Base-by-base conservation (phyloP, 108 stramenopile genomes). In the Cyclotella cryptica region DNA sequence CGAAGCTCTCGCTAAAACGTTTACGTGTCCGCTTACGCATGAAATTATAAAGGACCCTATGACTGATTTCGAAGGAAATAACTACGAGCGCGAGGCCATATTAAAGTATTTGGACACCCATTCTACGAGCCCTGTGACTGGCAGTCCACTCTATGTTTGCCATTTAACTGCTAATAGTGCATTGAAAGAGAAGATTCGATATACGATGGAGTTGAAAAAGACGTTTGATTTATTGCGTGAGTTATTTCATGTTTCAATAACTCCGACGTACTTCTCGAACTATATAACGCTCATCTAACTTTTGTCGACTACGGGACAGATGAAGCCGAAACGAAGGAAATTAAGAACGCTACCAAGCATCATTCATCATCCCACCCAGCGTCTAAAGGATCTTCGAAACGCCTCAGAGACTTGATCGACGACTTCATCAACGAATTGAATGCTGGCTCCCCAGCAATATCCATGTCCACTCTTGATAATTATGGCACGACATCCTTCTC, bases 1-100 rank as follows among this genome's bases (percentile, higher is more conserved):
- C 13, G 76, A 71, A 6, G 9, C 40, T 19, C 47, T 82, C 12
- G 41, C 70, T 10, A 66, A 58, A 49, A 58, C 65, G 52, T 82
- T 63, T 63, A 42, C 8, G 15, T 82, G 81, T 44, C 81, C 81
- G 24, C 35, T 82, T 15, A 82, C 76, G 4, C 77, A 73, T 10
- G 71, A 65, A 65, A 27, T 77, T 1, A 82, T 82, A n/a, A 64
- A n/a, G 11, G 81, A 82, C 55, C 81, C 81, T 3, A 67, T 82
- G 71, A 67, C 62, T 19, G 81, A 82, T 41, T 72, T 73, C 45
- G 81, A 82, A 40, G 81, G 76, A 26, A 82, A 77, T 60, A 71
- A 27, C 42, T 82, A 77, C 26, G 81, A 82, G 42, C 63, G 62
- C 10, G 69, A 29, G 15, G 81, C 81, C n/a, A 78, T 82, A 43